Evolutionary conservation across 495 filamentous ascomycete species (phyloP), one percentile per base, ranked within the genome.

Genomic region (Penicillium chermesinum): DNA sequence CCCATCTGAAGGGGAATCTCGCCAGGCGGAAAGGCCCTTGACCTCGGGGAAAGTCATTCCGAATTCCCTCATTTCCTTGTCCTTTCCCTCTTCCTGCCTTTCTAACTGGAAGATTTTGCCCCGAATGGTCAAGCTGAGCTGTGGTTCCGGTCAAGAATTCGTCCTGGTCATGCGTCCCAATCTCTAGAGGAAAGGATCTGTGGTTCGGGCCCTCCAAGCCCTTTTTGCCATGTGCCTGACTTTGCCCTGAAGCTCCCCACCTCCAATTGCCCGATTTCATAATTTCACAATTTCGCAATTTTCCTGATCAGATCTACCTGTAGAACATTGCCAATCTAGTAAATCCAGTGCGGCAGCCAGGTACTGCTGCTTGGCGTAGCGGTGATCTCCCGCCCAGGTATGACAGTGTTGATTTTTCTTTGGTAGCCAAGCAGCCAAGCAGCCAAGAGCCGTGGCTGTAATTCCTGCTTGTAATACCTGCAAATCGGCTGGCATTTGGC

Each of bases 101-200:
- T 10, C 32, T 32, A 32, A 35, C n/a, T 42, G 7, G 25, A 30
- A 5, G 25, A 4, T 30, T 30, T 30, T 30, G 25, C 25, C 25
- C 25, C 25, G 25, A 30, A 10, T n/a, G n/a, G n/a, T n/a, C n/a
- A 30, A 10, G 25, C 25, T 5, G 25, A 5, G 6, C 15, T 17
- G 35, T n/a, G 12, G 35, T 15, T 45, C 42, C 17, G 5, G 14
- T 8, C 1, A 7, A 52, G 48, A 52, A 38, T 32, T 48, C 21
- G 46, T 34, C 36, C 44, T n/a, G 54, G 55, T 61, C 55, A 61
- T 58, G 58, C 33, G 55, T 58, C 36, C 45, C 42, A 42, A 30
- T 58, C 58, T 43, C 58, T 57, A 55, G 51, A 55, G 58, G 54
- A 55, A 61, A 46, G 49, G 58, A 61, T 61, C 58, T 50, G 44